Evolutionary conservation across 2,329 filamentous ascomycete genomes (phyloP).

Genomic region (Monosporascus sp.): DNA sequence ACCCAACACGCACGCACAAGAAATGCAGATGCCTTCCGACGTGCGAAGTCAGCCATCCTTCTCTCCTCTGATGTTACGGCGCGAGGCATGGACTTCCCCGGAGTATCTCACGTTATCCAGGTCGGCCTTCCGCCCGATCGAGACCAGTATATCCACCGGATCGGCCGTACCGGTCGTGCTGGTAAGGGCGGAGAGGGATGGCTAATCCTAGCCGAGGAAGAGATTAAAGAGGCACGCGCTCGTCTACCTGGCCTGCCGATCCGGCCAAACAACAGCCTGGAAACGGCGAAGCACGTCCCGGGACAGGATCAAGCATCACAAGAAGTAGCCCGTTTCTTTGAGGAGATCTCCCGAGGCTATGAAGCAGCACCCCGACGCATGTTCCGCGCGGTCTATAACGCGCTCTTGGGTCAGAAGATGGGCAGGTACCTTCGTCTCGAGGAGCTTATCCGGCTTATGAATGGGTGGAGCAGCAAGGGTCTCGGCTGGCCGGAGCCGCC

Average conservation of each 20-base stretch:
- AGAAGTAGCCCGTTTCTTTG: slow-evolving; percentile 33
- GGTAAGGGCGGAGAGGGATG: slow-evolving; percentile 68
- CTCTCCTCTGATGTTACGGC: slow-evolving; percentile 78
- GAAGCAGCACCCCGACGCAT: slow-evolving; percentile 33
- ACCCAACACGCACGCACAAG: slow-evolving; percentile 63
- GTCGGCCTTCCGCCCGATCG: slow-evolving; percentile 58
- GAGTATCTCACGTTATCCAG: slow-evolving; percentile 76
- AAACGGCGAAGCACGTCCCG: slow-evolving; percentile 47
- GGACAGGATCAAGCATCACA: slow-evolving; percentile 38
- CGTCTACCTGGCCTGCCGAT: slow-evolving; percentile 58
- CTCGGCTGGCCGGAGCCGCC: slow-evolving; percentile 51
- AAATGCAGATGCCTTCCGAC: slow-evolving; percentile 68
- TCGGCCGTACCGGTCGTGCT: slow-evolving; percentile 72
- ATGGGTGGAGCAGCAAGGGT: slow-evolving; percentile 44
- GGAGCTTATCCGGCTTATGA: slow-evolving; percentile 43
- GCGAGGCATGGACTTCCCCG: slow-evolving; percentile 77
- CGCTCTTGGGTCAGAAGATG: slow-evolving; percentile 48
- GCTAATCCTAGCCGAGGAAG: slow-evolving; percentile 55
- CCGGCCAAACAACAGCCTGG: slow-evolving; percentile 46
- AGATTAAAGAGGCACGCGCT: slow-evolving; percentile 41
- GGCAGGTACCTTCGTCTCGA: slow-evolving; percentile 29
- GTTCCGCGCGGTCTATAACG: slow-evolving; percentile 48
- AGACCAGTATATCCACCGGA: slow-evolving; percentile 71
- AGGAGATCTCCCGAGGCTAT: slow-evolving; percentile 37
- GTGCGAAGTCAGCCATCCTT: slow-evolving; percentile 56